Conservation (phyloP, 1,284 basidiomycete species). For the Tranzscheliella williamsii region DNA sequence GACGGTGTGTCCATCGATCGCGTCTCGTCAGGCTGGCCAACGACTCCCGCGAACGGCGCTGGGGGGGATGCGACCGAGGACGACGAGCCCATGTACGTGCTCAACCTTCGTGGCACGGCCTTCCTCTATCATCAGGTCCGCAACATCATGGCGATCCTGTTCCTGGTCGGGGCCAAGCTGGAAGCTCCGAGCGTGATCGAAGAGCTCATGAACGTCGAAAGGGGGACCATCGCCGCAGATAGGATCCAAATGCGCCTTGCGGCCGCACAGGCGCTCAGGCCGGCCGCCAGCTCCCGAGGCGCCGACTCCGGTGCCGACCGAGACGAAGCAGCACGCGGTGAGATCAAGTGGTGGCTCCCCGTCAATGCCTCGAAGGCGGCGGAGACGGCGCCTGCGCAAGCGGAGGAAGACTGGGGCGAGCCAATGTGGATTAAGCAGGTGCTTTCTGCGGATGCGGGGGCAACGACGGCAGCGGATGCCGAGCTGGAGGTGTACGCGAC, state of each 20-base stretch:
- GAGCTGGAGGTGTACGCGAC: conserved; percentile 33
- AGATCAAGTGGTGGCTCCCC: conserved; percentile 32
- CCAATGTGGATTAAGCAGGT: conserved; percentile 22
- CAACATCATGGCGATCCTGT: conserved; percentile 89
- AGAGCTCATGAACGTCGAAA: conserved; percentile 73
- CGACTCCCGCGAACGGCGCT: not conserved
- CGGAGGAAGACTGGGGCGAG: not conserved
- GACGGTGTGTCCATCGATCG: conserved; percentile 69
- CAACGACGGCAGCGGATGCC: not conserved
- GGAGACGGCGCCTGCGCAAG: not conserved
- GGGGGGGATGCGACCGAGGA: conserved; percentile 7
- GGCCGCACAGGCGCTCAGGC: not conserved
- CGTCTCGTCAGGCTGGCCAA: conserved; percentile 45
- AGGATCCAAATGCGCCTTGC: conserved; percentile 18
- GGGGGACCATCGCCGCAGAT: conserved; percentile 35
- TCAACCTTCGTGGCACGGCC: conserved; percentile 85
- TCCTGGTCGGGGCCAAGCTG: conserved; percentile 81
- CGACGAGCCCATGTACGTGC: conserved; percentile 66
- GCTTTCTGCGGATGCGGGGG: not conserved
- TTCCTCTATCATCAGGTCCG: conserved; percentile 97
- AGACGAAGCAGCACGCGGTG: not conserved
- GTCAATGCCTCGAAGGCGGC: conserved; percentile 9
- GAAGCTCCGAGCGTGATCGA: conserved; percentile 76
- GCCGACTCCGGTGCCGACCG: not conserved
- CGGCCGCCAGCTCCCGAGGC: not conserved